Evolutionary conservation across 192 early-diverging fungal species (phyloP), one percentile per base, ranked within the genome.

Genomic region (Dispira simplex): DNA sequence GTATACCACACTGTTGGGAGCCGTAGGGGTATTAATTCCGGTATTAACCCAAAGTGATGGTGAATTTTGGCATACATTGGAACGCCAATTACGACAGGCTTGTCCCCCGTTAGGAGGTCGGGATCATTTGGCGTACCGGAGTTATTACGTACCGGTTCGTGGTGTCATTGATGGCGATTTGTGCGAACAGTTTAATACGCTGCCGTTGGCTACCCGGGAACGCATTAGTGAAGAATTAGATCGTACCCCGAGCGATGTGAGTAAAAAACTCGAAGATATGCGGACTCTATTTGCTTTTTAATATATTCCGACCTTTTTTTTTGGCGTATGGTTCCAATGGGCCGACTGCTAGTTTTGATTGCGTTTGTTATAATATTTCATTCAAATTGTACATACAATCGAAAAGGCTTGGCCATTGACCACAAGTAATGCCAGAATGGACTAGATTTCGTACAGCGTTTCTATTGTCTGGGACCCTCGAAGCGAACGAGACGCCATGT

Each of bases 181-280:
- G 46, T 96, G 92, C 72, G 97, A 97, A 75, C 74, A 80, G 67
- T 99, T 75, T 45, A 87, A 83, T 70, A 60, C 79, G 48, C 71
- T 95, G 44, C 75, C 90, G 0, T 73, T 76, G 23, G 88, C 87
- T 63, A 87, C 83, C 74, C 83, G 84, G 71, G 65, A 82, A 53
- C 70, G 70, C 26, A 85, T 99, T 68, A 88, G 93, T 9, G 91
- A 93, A 51, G 86, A 88, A 51, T 72, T 98, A 63, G 97, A 95
- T 71, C 76, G 91, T 53, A 83, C 85, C 16, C 79, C 86, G 6
- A 70, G 74, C 11, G 95, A 98, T 65, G 84, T 99, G 28, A 75
- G 80, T 48, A 95, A 95, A 72, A 97, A 95, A 71, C 81, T 99
- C 62, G 97, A 97, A 62, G 93, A 97, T 67, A 86, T 95, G 78